Conservation (phyloP, 176 grass and related monocot genomes). For the Dendrocalamus sinicus region DNA sequence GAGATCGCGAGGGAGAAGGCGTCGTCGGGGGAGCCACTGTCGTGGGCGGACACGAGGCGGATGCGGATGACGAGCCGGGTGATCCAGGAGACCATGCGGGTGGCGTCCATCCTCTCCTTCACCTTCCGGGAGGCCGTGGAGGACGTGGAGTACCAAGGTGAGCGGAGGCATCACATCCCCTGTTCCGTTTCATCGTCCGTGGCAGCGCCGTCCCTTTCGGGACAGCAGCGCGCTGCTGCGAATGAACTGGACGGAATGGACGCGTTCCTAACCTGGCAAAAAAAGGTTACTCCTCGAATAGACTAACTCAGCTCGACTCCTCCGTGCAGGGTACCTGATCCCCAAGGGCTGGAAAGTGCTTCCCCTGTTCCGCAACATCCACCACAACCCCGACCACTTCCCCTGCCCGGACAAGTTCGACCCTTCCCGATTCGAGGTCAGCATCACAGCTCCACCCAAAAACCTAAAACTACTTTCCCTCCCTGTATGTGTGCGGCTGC, state of each 20-base stretch:
- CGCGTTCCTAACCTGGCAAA: constrained; percentile 32
- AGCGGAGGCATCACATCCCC: not conserved
- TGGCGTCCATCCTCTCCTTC: constrained; percentile 97
- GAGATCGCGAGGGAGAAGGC: constrained; percentile 68
- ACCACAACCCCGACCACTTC: constrained; percentile 91
- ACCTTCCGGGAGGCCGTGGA: constrained; percentile 97
- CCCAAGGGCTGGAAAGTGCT: constrained; percentile 99
- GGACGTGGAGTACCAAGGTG: constrained; percentile 96
- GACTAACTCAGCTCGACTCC: constrained; percentile 22
- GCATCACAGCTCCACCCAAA: not conserved
- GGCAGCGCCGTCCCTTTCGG: constrained; percentile 30
- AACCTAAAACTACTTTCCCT: not conserved
- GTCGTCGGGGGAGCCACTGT: constrained; percentile 44
- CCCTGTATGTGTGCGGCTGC: not conserved
- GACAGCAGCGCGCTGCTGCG: constrained; percentile 37
- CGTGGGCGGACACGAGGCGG: constrained; percentile 78
- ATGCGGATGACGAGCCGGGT: constrained; percentile 81
- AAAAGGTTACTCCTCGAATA: not conserved
- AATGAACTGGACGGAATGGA: constrained; percentile 60
- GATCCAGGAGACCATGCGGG: constrained; percentile 97
- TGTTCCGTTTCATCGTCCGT: not conserved
- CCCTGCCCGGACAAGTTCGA: constrained; percentile 89
- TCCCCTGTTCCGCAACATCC: constrained; percentile 97
- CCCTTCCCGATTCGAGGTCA: constrained; percentile 93
- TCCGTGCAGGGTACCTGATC: constrained; percentile 85